A percentile compares a stretch with the other conserved stretches of the same genome.
These are phyloP conservation scores for Termitomyces sp. DNA, from an alignment of 768 basidiomycete genomes.

Conservation along the genomic window DNA sequence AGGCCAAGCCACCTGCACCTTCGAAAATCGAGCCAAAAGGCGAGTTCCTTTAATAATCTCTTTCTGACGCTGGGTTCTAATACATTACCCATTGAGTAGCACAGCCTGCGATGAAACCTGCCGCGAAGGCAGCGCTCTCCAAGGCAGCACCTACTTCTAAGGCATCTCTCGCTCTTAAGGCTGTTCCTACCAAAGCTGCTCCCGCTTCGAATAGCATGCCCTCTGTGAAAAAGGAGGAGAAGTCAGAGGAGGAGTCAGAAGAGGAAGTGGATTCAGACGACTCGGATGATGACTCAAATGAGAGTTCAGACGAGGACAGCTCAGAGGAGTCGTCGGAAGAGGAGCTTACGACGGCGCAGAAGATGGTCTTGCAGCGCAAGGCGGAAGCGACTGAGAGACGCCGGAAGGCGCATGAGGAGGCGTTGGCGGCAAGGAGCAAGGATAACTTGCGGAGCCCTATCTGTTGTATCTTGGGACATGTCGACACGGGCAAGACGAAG, in stretches of 20 bases:
- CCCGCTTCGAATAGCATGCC: slow-evolving; percentile 14
- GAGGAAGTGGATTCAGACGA: slow-evolving; percentile 16
- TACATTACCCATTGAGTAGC: background rate
- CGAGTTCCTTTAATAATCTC: background rate
- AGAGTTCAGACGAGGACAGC: slow-evolving; percentile 40
- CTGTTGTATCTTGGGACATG: slow-evolving; percentile 98
- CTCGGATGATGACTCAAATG: slow-evolving; percentile 31
- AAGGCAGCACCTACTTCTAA: background rate
- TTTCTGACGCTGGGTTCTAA: background rate
- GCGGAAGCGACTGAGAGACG: slow-evolving; percentile 79
- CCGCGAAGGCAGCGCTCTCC: slow-evolving; percentile 14
- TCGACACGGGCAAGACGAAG: slow-evolving; percentile 99
- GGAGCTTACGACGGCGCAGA: slow-evolving; percentile 63
- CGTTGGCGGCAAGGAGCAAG: slow-evolving; percentile 79
- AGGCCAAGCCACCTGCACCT: slow-evolving; percentile 18
- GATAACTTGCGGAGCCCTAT: slow-evolving; percentile 94
- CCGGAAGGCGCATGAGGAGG: slow-evolving; percentile 76
- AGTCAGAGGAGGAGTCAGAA: slow-evolving; percentile 25
- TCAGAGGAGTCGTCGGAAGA: slow-evolving; percentile 49
- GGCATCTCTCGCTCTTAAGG: background rate
- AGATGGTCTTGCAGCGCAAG: slow-evolving; percentile 64
- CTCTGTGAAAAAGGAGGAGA: slow-evolving; percentile 8
- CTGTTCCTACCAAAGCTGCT: slow-evolving; percentile 11
- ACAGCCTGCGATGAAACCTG: slow-evolving; percentile 14
- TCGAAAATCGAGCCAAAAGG: slow-evolving; percentile 11